Evolutionary conservation across 306 rosid genomes (phyloP).

Genomic region (Acacia confusa): DNA sequence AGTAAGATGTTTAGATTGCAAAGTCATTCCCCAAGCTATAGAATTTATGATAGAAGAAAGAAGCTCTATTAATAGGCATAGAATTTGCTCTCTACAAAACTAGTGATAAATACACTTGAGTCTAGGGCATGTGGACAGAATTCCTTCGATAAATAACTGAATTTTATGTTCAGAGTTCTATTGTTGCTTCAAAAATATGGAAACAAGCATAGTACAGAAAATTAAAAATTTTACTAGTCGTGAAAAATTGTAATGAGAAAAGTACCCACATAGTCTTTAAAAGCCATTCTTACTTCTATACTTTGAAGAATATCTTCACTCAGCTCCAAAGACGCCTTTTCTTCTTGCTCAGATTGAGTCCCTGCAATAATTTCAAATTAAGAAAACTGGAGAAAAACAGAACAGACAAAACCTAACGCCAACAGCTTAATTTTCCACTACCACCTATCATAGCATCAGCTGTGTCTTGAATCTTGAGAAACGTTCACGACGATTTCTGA

Average conservation of each 20-base stretch:
- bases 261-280: constrained; percentile 77
- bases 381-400: background rate
- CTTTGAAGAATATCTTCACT: constrained; percentile 92
- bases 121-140: background rate
- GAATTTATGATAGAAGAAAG: background rate
- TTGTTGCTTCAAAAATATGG: background rate
- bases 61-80: background rate
- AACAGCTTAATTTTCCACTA: constrained; percentile 22
- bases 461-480: background rate
- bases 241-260: background rate
- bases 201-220: constrained; percentile 6
- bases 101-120: background rate
- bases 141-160: background rate
- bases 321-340: constrained; percentile 86
- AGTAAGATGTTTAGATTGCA: background rate
- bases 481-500: background rate
- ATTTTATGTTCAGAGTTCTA: background rate
- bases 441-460: constrained; percentile 51
- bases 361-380: constrained; percentile 36
- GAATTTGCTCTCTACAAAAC: background rate
- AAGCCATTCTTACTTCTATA: constrained; percentile 97
- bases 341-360: constrained; percentile 74
- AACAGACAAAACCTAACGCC: background rate
- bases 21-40: background rate
- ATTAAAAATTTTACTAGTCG: background rate